Evolutionary conservation across 163 green algal genomes (phyloP), one percentile per base, ranked within the genome.

Genomic region (Dunaliella salina): DNA sequence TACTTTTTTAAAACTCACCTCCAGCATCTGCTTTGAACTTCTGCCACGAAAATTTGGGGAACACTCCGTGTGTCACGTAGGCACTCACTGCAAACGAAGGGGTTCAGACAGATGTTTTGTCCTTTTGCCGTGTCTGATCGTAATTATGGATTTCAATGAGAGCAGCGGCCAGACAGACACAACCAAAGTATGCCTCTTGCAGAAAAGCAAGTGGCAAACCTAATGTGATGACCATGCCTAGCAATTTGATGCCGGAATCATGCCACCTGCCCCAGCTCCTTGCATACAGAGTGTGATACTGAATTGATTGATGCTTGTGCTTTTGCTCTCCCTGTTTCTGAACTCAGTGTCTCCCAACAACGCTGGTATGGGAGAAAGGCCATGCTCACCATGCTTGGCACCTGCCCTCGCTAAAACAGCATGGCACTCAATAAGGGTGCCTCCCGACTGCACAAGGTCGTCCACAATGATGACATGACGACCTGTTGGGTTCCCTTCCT

Each of bases 381-480:
- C 40, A 50, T 63, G 40, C 86, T 81, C 85, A 95, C 92, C 93
- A 82, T 96, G 93, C 78, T 86, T 91, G 4, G 95, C 95, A 12
- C 95, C 95, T 18, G 95, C 86, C 5, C 86, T 87, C 0, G 89
- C 89, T 33, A 99, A 92, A 85, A 99, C 88, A 82, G 94, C 94
- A 86, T 97, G 94, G 92, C 97, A 99, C 91, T 99, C 96, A 5
- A 99, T 96, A 12, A 99, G 92, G 1, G 97, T 99, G 71, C 94
- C 93, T 33, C 97, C 96, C 3, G 91, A 96, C 92, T 99, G 96
- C 79, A 99, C 97, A 69, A 99, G 93, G 89, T 99, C 97, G 88
- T 99, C 97, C 34, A 99, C 97, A 69, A 99, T 99, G n/a, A 99
- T 94, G 12, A 99, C 94, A 86, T 99, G 97, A 20, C 96, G 92